Conservation (phyloP, 2,329 filamentous ascomycete species). For the Coniella lustricola region DNA sequence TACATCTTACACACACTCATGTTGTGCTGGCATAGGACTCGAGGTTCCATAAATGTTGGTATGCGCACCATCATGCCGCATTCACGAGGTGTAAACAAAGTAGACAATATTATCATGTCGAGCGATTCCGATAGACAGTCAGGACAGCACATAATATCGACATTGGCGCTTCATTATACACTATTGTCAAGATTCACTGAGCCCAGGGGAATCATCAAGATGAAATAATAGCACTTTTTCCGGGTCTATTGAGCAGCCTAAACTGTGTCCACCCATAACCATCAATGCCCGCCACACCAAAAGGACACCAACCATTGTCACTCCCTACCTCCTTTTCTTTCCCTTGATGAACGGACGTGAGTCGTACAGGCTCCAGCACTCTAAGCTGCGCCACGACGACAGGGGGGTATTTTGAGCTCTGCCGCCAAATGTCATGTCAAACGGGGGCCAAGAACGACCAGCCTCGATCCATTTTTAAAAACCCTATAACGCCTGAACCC, state of each 20-base stretch:
- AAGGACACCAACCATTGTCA: slow-evolving; percentile 9
- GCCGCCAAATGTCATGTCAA: slow-evolving; percentile 10
- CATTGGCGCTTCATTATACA: too few relatives aligned
- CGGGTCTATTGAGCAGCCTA: slow-evolving; percentile 14
- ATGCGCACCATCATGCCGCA: too few relatives aligned
- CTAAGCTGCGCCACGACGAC: slow-evolving; percentile 12
- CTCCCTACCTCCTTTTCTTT: slow-evolving; percentile 25
- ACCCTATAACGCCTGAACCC: slow-evolving; percentile 15
- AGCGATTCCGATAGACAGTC: too few relatives aligned
- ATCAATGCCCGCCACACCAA: slow-evolving; percentile 6
- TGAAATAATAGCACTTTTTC: slow-evolving; percentile 13
- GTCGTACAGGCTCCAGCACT: slow-evolving; percentile 10
- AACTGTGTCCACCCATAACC: slow-evolving; percentile 3
- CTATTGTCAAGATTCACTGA: neutral
- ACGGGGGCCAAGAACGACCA: slow-evolving; percentile 11
- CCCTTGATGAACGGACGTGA: slow-evolving; percentile 14
- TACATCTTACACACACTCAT: too few relatives aligned
- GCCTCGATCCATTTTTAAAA: slow-evolving; percentile 11
- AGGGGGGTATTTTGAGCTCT: slow-evolving; percentile 17
- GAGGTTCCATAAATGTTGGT: too few relatives aligned
- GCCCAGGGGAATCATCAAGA: neutral
- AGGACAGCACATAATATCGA: too few relatives aligned
- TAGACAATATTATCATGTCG: too few relatives aligned
- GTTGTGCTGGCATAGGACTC: too few relatives aligned
- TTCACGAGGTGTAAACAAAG: too few relatives aligned